Conservation (phyloP, 192 early-diverging fungal genomes). For the Entophlyctis luteolus region DNA sequence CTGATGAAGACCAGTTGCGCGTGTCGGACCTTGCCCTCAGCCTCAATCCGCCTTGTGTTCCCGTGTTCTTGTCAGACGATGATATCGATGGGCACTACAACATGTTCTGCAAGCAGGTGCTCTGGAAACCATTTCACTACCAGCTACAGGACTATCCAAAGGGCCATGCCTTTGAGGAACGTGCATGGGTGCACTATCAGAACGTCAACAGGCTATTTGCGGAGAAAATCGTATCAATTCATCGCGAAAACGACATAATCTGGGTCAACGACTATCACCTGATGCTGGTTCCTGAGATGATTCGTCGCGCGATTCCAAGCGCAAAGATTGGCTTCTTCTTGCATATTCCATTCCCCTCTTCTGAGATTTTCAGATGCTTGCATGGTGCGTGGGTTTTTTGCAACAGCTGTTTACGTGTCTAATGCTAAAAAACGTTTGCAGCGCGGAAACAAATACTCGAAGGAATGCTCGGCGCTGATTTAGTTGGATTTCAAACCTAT, state of each 20-base stretch:
- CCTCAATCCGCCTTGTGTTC: too few species aligned
- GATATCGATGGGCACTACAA: constrained; percentile 91
- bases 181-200: constrained; percentile 77
- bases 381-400: constrained; percentile 56
- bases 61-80: constrained; percentile 75
- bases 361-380: constrained; percentile 90
- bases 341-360: constrained; percentile 94
- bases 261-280: constrained; percentile 99
- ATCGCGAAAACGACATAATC: constrained; percentile 84
- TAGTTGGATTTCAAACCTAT: constrained; percentile 54
- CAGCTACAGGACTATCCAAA: constrained; percentile 71
- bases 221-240: constrained; percentile 68
- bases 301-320: constrained; percentile 75
- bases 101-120: constrained; percentile 91
- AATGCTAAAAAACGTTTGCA: constrained; percentile 1
- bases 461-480: constrained; percentile 47
- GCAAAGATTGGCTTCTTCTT: constrained; percentile 94
- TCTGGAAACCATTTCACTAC: constrained; percentile 98
- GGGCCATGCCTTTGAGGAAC: constrained; percentile 71
- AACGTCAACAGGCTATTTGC: constrained; percentile 84
- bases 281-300: constrained; percentile 85
- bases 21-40: too few species aligned
- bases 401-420: neutral
- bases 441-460: constrained; percentile 49
- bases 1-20: too few species aligned